Percentiles rank a stretch among this genome's conserved stretches.
Conservation (phyloP, 345 rosid genomes). For the Diplotaxis tenuifolia region DNA sequence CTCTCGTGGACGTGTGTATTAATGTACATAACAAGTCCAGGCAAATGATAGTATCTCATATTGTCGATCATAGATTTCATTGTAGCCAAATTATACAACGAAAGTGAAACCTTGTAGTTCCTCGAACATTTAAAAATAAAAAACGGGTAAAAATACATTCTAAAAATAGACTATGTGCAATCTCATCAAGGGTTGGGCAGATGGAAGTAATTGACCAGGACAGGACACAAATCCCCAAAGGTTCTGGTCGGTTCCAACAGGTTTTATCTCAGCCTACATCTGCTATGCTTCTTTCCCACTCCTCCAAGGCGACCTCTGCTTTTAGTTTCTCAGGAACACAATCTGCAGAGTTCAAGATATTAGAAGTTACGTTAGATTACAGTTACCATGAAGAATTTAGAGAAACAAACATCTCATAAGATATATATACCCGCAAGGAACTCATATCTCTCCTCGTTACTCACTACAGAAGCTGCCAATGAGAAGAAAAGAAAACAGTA, state of each 20-base stretch:
- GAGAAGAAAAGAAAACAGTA: constrained; percentile 4
- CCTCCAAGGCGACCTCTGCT: constrained; percentile 59
- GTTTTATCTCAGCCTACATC: constrained; percentile 27
- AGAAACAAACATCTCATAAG: neutral
- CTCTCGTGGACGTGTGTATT: constrained; percentile 76
- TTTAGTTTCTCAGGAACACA: constrained; percentile 70
- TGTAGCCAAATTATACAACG: constrained; percentile 27
- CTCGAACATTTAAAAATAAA: neutral
- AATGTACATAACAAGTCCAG: constrained; percentile 86
- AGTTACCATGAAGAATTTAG: neutral
- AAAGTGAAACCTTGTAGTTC: neutral
- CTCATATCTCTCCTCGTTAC: constrained; percentile 56
- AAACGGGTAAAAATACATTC: neutral
- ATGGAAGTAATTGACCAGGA: constrained; percentile 6
- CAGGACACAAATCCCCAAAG: neutral
- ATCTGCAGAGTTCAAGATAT: constrained; percentile 42
- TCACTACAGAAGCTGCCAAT: constrained; percentile 63
- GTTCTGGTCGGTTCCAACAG: neutral
- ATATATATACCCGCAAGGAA: constrained; percentile 69
- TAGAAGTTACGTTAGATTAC: neutral
- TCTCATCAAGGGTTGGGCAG: neutral
- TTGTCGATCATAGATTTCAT: neutral
- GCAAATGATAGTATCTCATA: constrained; percentile 66
- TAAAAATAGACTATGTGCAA: constrained; percentile 11
- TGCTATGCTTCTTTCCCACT: constrained; percentile 36